Evolutionary conservation across 2,329 filamentous ascomycete genomes (phyloP), one percentile per base, ranked within the genome.

Genomic region (Metarhizium sp.): DNA sequence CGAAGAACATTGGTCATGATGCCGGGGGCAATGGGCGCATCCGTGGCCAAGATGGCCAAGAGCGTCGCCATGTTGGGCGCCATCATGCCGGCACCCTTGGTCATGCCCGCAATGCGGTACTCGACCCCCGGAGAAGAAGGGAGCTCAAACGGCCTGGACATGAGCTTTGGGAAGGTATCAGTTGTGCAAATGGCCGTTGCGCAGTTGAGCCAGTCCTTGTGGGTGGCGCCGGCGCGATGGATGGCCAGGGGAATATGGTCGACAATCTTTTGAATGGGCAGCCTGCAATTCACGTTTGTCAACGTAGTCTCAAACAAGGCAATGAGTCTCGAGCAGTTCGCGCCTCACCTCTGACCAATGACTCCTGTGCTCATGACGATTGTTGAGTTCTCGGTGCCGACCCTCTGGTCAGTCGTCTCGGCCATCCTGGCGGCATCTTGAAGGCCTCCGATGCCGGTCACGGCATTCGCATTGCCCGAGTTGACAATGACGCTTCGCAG

Each of bases 21-120:
- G 1, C 72, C 67, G 3, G 88, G 78, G 0, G 84, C 78, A 64
- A 97, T 82, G 34, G 91, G 88, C 1, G 87, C 92, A 64, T 99
- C 94, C 14, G 94, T 99, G 65, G 90, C 91, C 65, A 97, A 81
- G 58, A 97, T 87, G 54, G 90, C 91, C 40, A 99, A 84, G 38
- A 97, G 81, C 1, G 94, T 99, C 34, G 91, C 94, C 92, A 99
- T 96, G 76, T 99, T 97, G 50, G 94, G 94, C 68, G 96, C 92
- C 70, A 99, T 96, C 94, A 99, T 99, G 66, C 94, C 94, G 5
- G 94, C 94, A 56, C 94, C 94, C 76, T 99, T 99, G 66, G 92
- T 95, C 84, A 95, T 95, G 63, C 94, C 94, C 13, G 90, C 91
- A 51, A 99, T 87, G 63, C 82, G 80, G 74, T 96, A 99, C 69